Evolutionary conservation across 257 asterid species (phyloP).

Genomic region (Lithospermum erythrorhizon): DNA sequence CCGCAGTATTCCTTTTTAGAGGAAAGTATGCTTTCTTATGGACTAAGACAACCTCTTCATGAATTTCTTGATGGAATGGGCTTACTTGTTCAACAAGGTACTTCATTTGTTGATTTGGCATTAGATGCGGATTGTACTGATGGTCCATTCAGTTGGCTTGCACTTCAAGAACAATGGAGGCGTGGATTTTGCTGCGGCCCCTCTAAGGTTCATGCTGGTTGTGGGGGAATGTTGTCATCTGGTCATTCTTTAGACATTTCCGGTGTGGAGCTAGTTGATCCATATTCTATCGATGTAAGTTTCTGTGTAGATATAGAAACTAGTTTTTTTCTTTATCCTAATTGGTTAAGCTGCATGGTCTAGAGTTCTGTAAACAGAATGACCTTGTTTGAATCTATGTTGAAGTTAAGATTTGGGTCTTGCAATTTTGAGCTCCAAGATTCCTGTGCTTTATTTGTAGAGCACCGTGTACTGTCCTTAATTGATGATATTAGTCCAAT

Average conservation of each 20-base stretch:
- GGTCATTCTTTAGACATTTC: conserved; percentile 92
- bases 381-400: too few relatives aligned
- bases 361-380: not conserved
- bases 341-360: not conserved
- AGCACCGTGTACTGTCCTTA: too few relatives aligned
- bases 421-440: too few relatives aligned
- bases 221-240: conserved; percentile 95
- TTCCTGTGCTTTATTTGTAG: too few relatives aligned
- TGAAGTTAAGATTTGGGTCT: too few relatives aligned
- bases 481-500: too few relatives aligned
- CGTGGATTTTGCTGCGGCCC: conserved; percentile 99
- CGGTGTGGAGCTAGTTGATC: conserved; percentile 95
- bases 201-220: conserved; percentile 97
- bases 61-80: conserved; percentile 93
- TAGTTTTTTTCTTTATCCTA: not conserved
- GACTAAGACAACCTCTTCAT: conserved; percentile 88
- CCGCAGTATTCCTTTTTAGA: conserved; percentile 76
- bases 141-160: conserved; percentile 98
- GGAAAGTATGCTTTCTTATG: conserved; percentile 86
- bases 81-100: conserved; percentile 95
- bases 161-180: conserved; percentile 93
- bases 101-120: conserved; percentile 92
- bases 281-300: conserved; percentile 84
- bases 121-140: conserved; percentile 93
- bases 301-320: not conserved